A percentile compares a stretch with the other conserved stretches of the same genome.
These are phyloP conservation scores for Ophiostoma sp. DNA, from an alignment of 2,329 filamentous ascomycete species.

Conservation along the genomic window DNA sequence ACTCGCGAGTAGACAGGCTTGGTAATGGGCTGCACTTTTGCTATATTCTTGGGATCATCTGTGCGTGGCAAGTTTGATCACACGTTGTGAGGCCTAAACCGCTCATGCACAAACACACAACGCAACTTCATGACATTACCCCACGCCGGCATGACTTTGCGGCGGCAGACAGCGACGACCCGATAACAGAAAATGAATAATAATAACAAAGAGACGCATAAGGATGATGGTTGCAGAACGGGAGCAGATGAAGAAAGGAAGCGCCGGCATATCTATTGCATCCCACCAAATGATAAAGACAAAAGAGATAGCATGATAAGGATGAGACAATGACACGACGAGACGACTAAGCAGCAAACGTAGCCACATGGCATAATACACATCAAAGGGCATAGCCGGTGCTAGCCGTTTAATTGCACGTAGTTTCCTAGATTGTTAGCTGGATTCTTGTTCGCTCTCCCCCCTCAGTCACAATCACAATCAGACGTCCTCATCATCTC, in stretches of 20 bases:
- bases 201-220: not conserved
- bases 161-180: not conserved
- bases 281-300: not conserved
- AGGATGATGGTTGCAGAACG: not conserved
- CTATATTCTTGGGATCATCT: too few relatives aligned
- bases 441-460: not conserved
- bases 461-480: too few relatives aligned
- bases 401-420: slow-evolving; percentile 39
- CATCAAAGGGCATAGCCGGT: not conserved
- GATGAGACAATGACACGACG: not conserved
- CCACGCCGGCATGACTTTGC: not conserved
- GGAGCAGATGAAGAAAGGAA: not conserved
- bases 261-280: not conserved
- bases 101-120: too few relatives aligned
- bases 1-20: too few relatives aligned
- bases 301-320: not conserved
- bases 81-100: too few relatives aligned
- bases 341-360: not conserved
- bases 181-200: not conserved
- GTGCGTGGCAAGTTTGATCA: too few relatives aligned
- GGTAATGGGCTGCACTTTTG: too few relatives aligned
- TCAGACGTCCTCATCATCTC: not conserved
- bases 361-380: too few relatives aligned
- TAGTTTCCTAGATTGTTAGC: slow-evolving; percentile 39
- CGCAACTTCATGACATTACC: too few relatives aligned